phyloP scores from a whole-genome alignment of 345 rosid genomes.

The Euphorbia peplus region DNA sequence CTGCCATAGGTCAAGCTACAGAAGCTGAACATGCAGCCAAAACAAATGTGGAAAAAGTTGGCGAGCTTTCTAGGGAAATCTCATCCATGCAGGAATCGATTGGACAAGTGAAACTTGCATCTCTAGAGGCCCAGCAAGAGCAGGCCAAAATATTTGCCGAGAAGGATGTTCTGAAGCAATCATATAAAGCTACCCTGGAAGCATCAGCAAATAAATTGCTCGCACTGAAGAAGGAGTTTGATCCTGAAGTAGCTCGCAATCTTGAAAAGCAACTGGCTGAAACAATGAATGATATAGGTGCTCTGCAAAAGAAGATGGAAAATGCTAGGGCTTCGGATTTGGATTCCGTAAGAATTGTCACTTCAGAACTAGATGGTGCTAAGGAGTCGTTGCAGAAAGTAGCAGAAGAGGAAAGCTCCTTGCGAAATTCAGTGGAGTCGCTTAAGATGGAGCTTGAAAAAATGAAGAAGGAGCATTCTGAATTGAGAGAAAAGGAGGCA shows the following conservation, averaged over 20 bases:
- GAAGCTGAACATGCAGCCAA: constrained; percentile 61
- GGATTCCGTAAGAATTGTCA: constrained; percentile 61
- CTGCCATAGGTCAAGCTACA: constrained; percentile 54
- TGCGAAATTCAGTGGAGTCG: constrained; percentile 59
- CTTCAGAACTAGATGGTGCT: constrained; percentile 75
- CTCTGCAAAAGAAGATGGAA: constrained; percentile 65
- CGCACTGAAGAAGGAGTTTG: constrained; percentile 57
- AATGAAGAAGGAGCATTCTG: constrained; percentile 67
- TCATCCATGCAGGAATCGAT: constrained; percentile 66
- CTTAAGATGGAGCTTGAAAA: constrained; percentile 66
- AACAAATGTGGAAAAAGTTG: constrained; percentile 62
- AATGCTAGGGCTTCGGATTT: constrained; percentile 70
- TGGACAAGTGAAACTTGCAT: constrained; percentile 76
- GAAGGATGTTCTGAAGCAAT: constrained; percentile 62
- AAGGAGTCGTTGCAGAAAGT: constrained; percentile 73
- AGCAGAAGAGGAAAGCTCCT: constrained; percentile 67
- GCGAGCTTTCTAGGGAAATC: constrained; percentile 73
- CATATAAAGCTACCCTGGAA: constrained; percentile 59
- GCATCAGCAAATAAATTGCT: constrained; percentile 57
- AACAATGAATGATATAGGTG: constrained; percentile 54
- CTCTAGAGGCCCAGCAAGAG: constrained; percentile 62
- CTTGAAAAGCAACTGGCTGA: constrained; percentile 64
- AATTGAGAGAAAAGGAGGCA: constrained; percentile 72
- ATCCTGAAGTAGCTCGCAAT: constrained; percentile 57
- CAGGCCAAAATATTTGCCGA: constrained; percentile 62